Percentiles rank a stretch among this genome's conserved stretches.
These are phyloP conservation scores for Candida sanyaensis DNA, from an alignment of 1,139 yeast genomes.

Conservation along the genomic window DNA sequence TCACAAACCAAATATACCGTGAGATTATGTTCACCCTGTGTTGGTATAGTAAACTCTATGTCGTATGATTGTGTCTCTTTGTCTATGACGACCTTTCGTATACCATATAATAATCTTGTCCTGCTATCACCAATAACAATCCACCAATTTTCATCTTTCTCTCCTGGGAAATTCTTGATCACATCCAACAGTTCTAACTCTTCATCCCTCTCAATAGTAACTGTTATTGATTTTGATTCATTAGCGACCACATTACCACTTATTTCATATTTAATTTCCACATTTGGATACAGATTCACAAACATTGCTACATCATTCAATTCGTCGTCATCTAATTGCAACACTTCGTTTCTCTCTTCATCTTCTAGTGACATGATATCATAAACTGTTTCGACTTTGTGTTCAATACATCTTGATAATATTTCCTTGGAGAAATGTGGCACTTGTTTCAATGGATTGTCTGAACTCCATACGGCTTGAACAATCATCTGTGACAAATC, in stretches of 20 bases:
- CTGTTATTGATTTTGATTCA: constrained; percentile 48
- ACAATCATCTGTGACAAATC: constrained; percentile 87
- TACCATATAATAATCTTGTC: constrained; percentile 66
- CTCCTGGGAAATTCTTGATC: constrained; percentile 52
- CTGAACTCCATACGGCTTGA: constrained; percentile 86
- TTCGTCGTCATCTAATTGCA: constrained; percentile 55
- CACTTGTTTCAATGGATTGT: constrained; percentile 76
- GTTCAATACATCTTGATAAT: constrained; percentile 56
- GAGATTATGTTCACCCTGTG: constrained; percentile 59
- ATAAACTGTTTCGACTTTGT: constrained; percentile 68
- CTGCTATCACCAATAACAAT: constrained; percentile 71
- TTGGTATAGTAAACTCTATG: constrained; percentile 60
- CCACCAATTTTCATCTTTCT: constrained; percentile 83
- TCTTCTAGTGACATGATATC: constrained; percentile 88
- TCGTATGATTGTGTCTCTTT: constrained; percentile 55
- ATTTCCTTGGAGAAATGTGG: constrained; percentile 63
- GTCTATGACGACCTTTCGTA: constrained; percentile 62
- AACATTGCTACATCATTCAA: constrained; percentile 74
- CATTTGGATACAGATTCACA: constrained; percentile 86
- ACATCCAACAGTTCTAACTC: constrained; percentile 69
- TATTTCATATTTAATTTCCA: constrained; percentile 64
- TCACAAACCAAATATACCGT: constrained; percentile 90
- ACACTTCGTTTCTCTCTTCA: constrained; percentile 65
- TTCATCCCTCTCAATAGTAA: constrained; percentile 71
- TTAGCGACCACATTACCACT: constrained; percentile 37